Evolutionary conservation across 768 basidiomycete genomes (phyloP).

Genomic region (Candolleomyces eurysporus): DNA sequence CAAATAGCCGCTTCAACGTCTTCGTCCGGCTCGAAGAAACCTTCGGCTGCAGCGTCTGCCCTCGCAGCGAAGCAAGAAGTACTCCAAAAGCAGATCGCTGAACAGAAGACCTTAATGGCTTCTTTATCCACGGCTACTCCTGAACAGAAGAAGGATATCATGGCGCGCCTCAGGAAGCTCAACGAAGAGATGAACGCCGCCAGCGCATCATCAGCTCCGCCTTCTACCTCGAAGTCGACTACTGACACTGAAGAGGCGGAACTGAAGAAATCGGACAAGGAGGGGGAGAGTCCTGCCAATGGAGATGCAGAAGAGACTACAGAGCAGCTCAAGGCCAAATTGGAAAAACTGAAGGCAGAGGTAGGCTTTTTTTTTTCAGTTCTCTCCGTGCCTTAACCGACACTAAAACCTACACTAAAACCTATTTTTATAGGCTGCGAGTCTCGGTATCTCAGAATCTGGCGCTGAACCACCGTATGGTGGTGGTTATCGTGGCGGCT

Average conservation of each 20-base stretch:
- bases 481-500: slow-evolving; percentile 59
- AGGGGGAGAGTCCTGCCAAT: slow-evolving; percentile 69
- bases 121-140: slow-evolving; percentile 59
- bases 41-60: slow-evolving; percentile 36
- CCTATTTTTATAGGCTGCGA: slow-evolving; percentile 55
- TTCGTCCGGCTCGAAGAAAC: slow-evolving; percentile 14
- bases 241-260: slow-evolving; percentile 57
- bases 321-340: slow-evolving; percentile 69
- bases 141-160: slow-evolving; percentile 78
- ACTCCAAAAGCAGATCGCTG: slow-evolving; percentile 78
- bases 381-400: neutral
- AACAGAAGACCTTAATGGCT: slow-evolving; percentile 85
- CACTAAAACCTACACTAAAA: too few species aligned
- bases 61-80: slow-evolving; percentile 75
- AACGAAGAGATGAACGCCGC: slow-evolving; percentile 66
- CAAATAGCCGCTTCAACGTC: slow-evolving; percentile 13
- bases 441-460: slow-evolving; percentile 65
- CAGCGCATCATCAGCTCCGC: slow-evolving; percentile 24
- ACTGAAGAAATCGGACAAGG: slow-evolving; percentile 63
- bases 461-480: slow-evolving; percentile 35
- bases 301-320: slow-evolving; percentile 48
- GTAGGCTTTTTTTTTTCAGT: slow-evolving; percentile 36
- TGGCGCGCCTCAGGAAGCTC: slow-evolving; percentile 72
- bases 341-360: slow-evolving; percentile 79
- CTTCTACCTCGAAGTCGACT: slow-evolving; percentile 23